Conservation (phyloP, 2,329 filamentous ascomycete genomes). For the Capronia epimyces region DNA sequence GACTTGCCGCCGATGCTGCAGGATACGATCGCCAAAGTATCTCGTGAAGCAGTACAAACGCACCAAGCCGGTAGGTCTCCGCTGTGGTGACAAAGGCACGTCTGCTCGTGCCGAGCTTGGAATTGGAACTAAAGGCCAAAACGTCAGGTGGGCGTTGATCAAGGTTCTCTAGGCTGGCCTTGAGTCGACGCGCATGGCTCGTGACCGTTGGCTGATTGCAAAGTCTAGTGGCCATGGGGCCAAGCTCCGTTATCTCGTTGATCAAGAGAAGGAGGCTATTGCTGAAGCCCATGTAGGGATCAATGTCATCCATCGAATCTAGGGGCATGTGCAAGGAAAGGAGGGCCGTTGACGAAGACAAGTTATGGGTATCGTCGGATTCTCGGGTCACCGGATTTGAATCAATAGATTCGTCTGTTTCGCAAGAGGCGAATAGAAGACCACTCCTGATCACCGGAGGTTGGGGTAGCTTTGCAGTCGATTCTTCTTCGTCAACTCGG, state of each 20-base stretch:
- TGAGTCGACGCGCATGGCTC: slow-evolving; percentile 1
- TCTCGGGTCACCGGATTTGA: neutral
- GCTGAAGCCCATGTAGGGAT: slow-evolving; percentile 31
- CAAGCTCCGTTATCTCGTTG: slow-evolving; percentile 27
- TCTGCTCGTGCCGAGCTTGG: neutral
- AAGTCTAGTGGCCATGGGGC: neutral
- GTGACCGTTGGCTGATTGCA: neutral
- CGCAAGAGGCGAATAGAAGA: neutral
- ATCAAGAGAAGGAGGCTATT: slow-evolving; percentile 29
- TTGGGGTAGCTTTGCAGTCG: neutral
- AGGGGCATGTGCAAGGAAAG: slow-evolving; percentile 15
- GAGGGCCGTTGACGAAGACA: slow-evolving; percentile 6
- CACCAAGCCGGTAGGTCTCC: slow-evolving; percentile 29
- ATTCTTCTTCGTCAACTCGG: slow-evolving; percentile 11
- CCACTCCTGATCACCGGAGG: neutral
- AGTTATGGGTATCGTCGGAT: neutral
- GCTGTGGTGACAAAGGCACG: slow-evolving; percentile 28
- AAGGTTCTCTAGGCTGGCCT: slow-evolving; percentile 18
- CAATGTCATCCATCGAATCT: slow-evolving; percentile 26
- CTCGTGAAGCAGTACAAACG: slow-evolving; percentile 28
- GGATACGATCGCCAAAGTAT: slow-evolving; percentile 4
- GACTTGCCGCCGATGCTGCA: neutral
- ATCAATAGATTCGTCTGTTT: no score
- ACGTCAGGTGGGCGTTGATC: slow-evolving; percentile 17
- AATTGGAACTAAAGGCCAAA: neutral